Evolutionary conservation across 495 filamentous ascomycete species (phyloP), one percentile per base, ranked within the genome.

Genomic region (Xylaria castorea): DNA sequence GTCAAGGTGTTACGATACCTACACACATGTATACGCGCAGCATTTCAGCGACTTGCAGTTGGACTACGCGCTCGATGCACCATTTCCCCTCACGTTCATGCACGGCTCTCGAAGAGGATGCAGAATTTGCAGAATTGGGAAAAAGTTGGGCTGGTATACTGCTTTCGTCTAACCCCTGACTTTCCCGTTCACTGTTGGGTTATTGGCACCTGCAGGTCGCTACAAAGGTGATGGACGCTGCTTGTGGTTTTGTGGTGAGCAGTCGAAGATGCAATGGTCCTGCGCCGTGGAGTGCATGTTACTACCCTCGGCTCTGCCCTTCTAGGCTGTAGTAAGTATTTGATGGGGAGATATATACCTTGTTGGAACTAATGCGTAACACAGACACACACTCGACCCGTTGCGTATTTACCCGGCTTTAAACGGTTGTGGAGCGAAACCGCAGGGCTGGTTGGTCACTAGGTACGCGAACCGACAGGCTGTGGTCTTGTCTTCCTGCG

Each of bases 81-180:
- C 42, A 51, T 57, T 51, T 27, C 63, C 66, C 66, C 66, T 68
- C 66, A 68, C 48, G 48, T 68, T 68, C 66, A 57, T 68, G 66
- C 66, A 44, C n/a, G n/a, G 7, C 14, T 42, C 48, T 22, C 20
- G 2, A 34, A 55, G 32, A 38, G 32, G 27, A 12, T n/a, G 36
- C 66, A 44, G 66, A 55, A 27, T 68, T 27, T n/a, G 66, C 66
- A 57, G 66, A 55, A 27, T 68, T 27, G 66, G 66, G 50, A 38
- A 44, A 9, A 32, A 5, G 7, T 2, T 57, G 22, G 9, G 18
- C 32, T 55, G 30, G 48, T 27, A 67, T 55, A 30, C 65, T 5
- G 50, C 66, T 57, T 57, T 44, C 7, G 66, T 57, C 66, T 20
- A n/a, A 36, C 20, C 66, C 50, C 34, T 40, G 8, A 34, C 50